Conservation (phyloP, 129 eudicot species). For the Flaveria sonorensis region DNA sequence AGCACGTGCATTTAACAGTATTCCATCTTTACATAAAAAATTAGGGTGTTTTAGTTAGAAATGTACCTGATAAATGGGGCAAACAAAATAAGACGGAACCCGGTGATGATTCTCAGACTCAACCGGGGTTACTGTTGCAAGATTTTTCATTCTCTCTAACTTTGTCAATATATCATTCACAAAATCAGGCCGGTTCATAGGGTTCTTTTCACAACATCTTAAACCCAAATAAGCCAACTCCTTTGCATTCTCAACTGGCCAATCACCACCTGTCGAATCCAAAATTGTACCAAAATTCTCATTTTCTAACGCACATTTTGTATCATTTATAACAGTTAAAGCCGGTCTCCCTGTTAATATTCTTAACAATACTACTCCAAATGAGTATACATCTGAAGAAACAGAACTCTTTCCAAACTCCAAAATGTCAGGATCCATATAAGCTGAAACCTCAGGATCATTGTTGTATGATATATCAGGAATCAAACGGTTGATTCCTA, state of each 20-base stretch:
- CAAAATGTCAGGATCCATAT: constrained; percentile 56
- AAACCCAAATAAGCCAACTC: constrained; percentile 60
- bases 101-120: constrained; percentile 46
- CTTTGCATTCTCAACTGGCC: constrained; percentile 63
- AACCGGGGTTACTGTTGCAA: constrained; percentile 29
- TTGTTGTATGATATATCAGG: background rate
- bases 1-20: too few relatives aligned
- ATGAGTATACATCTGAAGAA: constrained; percentile 77
- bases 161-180: constrained; percentile 54
- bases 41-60: background rate
- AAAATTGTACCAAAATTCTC: constrained; percentile 50
- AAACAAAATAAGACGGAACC: constrained; percentile 77
- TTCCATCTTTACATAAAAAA: background rate
- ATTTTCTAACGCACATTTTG: constrained; percentile 58
- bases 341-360: constrained; percentile 66
- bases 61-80: constrained; percentile 88
- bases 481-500: constrained; percentile 47
- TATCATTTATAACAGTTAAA: constrained; percentile 49
- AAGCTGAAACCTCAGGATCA: constrained; percentile 34
- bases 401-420: constrained; percentile 51
- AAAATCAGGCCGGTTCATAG: constrained; percentile 56
- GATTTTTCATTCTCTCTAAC: constrained; percentile 53
- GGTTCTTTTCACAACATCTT: constrained; percentile 57
- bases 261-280: constrained; percentile 80
- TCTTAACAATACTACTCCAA: constrained; percentile 64